Conservation (phyloP, 1,284 basidiomycete species). For the Tilletia setariae region DNA sequence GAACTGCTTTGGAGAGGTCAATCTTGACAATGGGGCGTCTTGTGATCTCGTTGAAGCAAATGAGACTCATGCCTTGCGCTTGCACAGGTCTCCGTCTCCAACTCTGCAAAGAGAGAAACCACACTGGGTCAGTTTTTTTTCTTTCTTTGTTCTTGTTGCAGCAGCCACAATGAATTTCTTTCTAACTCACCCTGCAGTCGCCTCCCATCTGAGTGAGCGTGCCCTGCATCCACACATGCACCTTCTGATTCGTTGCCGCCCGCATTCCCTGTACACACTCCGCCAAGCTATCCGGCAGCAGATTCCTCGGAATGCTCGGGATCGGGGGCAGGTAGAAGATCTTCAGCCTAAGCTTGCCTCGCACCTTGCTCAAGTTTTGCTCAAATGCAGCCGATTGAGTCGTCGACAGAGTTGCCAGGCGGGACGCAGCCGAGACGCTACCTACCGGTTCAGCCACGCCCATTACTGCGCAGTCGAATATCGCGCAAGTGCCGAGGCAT, state of each 20-base stretch:
- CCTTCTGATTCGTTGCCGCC: conserved; percentile 73
- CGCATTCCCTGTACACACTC: conserved; percentile 89
- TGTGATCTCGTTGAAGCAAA: conserved; percentile 92
- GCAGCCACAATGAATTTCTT: no score
- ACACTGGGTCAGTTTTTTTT: no score
- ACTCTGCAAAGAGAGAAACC: conserved; percentile 62
- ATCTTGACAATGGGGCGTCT: conserved; percentile 85
- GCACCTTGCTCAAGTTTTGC: conserved; percentile 35
- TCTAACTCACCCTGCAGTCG: conserved; percentile 71
- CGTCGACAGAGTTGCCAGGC: conserved; percentile 26
- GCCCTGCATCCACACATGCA: conserved; percentile 63
- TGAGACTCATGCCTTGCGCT: conserved; percentile 77
- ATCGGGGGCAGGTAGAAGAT: conserved; percentile 81
- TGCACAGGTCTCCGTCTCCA: conserved; percentile 84
- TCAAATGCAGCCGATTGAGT: conserved; percentile 9
- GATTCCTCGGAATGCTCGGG: conserved; percentile 71
- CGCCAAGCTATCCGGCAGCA: conserved; percentile 84
- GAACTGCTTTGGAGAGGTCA: conserved; percentile 77
- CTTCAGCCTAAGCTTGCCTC: conserved; percentile 48
- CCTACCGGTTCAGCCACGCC: conserved; percentile 35
- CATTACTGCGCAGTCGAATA: conserved; percentile 46
- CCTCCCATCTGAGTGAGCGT: conserved; percentile 89
- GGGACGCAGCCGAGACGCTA: conserved; percentile 32
- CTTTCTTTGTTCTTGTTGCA: no score
- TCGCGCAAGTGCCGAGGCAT: conserved; percentile 37